phyloP scores from a whole-genome alignment of 305 asterid genomes.

The Solanum hybrid region DNA sequence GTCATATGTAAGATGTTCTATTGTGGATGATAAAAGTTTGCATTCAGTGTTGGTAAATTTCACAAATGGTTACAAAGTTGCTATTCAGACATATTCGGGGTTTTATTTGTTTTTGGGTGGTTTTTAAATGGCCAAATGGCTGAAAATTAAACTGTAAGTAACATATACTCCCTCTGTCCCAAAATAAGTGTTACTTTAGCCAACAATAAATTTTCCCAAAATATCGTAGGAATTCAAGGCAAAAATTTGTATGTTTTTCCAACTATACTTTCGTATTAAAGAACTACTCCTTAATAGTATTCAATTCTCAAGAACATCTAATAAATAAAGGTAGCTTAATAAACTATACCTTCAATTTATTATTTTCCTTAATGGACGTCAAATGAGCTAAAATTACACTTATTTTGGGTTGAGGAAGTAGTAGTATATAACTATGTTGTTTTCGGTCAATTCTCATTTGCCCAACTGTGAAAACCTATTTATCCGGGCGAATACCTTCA shows the following conservation, averaged over 20 bases:
- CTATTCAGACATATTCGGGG: not conserved
- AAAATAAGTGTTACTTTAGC: not conserved
- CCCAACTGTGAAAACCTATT: slow-evolving; percentile 26
- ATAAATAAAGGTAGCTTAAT: not conserved
- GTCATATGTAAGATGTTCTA: not conserved
- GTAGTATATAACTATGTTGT: not conserved
- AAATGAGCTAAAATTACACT: not conserved
- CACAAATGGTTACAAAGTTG: not conserved
- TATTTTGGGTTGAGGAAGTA: not conserved
- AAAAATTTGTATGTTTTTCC: not conserved
- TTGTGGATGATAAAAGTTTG: not conserved
- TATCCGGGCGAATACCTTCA: slow-evolving; percentile 37
- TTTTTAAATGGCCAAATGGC: not conserved
- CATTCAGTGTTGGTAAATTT: not conserved
- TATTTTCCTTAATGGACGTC: not conserved
- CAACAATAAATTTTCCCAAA: not conserved
- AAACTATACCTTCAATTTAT: not conserved
- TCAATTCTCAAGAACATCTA: not conserved
- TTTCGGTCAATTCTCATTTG: slow-evolving; percentile 27
- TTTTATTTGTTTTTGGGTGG: not conserved
- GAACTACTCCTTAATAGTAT: not conserved
- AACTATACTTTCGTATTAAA: not conserved
- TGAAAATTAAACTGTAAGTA: not conserved
- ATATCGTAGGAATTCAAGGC: not conserved
- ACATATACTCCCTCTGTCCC: not conserved